Evolutionary conservation across 768 basidiomycete species (phyloP).

Genomic region (Mycena rebaudengoi): DNA sequence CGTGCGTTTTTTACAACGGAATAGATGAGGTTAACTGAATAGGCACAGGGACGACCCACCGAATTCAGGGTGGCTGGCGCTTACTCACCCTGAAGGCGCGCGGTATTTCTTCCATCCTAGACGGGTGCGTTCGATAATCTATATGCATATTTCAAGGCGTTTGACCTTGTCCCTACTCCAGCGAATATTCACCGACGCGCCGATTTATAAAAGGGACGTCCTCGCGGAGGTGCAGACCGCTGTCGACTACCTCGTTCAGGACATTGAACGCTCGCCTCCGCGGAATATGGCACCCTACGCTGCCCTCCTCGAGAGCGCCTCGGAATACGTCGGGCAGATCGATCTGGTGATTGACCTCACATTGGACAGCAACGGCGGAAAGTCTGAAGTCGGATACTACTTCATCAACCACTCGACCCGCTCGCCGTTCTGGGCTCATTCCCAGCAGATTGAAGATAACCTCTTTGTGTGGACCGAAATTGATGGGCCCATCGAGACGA

Average conservation of each 20-base stretch:
- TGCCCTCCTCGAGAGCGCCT: not conserved
- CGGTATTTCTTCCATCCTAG: conserved; percentile 17
- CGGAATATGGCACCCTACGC: not conserved
- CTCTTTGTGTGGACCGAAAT: conserved; percentile 17
- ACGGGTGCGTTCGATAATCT: not conserved
- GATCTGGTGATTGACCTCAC: conserved; percentile 18
- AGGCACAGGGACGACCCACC: not conserved
- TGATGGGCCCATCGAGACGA: not conserved
- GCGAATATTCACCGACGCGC: conserved; percentile 22
- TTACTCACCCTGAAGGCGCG: conserved; percentile 24
- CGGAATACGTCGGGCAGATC: not conserved
- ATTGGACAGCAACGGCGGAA: too few relatives aligned
- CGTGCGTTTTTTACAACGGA: not conserved
- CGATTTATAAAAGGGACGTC: not conserved
- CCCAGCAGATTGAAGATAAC: conserved; percentile 30
- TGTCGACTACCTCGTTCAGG: not conserved
- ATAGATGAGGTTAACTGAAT: too few relatives aligned
- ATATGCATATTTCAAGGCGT: not conserved
- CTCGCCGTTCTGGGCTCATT: conserved; percentile 51
- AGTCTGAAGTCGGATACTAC: too few relatives aligned
- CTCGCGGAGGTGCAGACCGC: not conserved
- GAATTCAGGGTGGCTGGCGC: conserved; percentile 2
- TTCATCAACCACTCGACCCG: conserved; percentile 47
- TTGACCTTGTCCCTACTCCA: not conserved
- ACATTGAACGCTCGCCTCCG: not conserved